Percentiles rank a stretch among this genome's conserved stretches.
phyloP scores from a whole-genome alignment of 1,284 basidiomycete genomes.

The Fomitopsis schrenkii region DNA sequence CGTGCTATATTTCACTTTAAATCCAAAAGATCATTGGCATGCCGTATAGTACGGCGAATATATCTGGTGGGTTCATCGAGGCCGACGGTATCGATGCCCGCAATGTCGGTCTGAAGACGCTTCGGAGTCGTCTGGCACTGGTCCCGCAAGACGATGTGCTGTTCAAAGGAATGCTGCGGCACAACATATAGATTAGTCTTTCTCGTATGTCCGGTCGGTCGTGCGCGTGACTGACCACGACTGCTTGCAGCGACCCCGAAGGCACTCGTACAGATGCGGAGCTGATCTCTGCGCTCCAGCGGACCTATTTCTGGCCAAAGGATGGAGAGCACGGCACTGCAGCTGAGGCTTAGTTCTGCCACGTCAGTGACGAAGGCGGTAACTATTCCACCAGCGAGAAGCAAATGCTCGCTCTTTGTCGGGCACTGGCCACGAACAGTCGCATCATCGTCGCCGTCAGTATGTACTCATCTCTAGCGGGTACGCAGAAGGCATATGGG shows the following conservation, averaged over 20 bases:
- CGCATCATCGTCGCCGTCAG: slow-evolving; percentile 65
- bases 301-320: slow-evolving; percentile 57
- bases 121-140: slow-evolving; percentile 63
- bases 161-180: slow-evolving; percentile 63
- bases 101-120: slow-evolving; percentile 48
- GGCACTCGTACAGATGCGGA: slow-evolving; percentile 47
- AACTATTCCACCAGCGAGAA: slow-evolving; percentile 80
- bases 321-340: slow-evolving; percentile 44
- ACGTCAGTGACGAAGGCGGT: slow-evolving; percentile 65
- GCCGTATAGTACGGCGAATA: slow-evolving; percentile 53
- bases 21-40: background rate
- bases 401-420: slow-evolving; percentile 70
- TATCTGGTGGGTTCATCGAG: slow-evolving; percentile 55
- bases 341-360: slow-evolving; percentile 60
- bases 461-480: slow-evolving; percentile 3
- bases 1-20: background rate
- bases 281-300: slow-evolving; percentile 46
- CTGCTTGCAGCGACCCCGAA: slow-evolving; percentile 52
- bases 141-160: slow-evolving; percentile 69
- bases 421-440: slow-evolving; percentile 69
- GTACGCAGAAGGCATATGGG: too few species aligned
- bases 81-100: slow-evolving; percentile 70
- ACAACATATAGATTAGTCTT: slow-evolving; percentile 47
- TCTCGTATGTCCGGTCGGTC: too few species aligned
- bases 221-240: too few species aligned